Evolutionary conservation across 768 basidiomycete species (phyloP), one percentile per base, ranked within the genome.

Genomic region (Mycena albidolilacea): DNA sequence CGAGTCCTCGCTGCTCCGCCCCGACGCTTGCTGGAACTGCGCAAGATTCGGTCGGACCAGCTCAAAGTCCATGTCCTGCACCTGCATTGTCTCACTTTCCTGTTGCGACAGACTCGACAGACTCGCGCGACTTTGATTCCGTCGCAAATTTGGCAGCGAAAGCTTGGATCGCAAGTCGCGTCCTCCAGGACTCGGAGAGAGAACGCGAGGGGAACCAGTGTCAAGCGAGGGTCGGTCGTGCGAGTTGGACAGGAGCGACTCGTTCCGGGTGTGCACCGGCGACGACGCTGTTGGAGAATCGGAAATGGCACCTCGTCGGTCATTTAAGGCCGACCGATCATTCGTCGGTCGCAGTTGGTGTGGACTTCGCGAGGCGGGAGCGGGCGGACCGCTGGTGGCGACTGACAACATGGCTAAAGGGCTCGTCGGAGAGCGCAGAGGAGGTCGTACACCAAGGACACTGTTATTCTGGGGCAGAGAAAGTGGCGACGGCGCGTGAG

Each of bases 41-140:
- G 88, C 82, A 12, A 92, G 73, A n/a, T 82, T 85, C 0, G 94
- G 94, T 30, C 88, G 85, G 43, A 95, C 86, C 15, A 95, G 87
- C 82, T 95, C 92, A 75, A 96, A 95, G 75, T 95, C 94, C 86
- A 91, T 92, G 78, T 95, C 92, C 78, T 93, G 84, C 9, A 95
- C 92, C 67, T 95, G 94, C 7, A 95, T 86, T 1, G 89, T 90
- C 75, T 93, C 89, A 50, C 84, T 82, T 7, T 88, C 85, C 11
- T 66, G 67, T 30, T 35, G 30, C 9, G 79, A 77, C 7, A 64
- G 69, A 7, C 81, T 79, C 3, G 65, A 73, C 5, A 78, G 63
- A 62, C 75, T 79, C 61, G 82, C 82, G 30, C 82, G 80, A 71
- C 80, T 84, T 46, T 77, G 75, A 61, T 83, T 85, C n/a, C 89